Percentiles rank a stretch among this genome's conserved stretches.
Conservation (phyloP, 495 filamentous ascomycete species). For the Penicillium coffeae region DNA sequence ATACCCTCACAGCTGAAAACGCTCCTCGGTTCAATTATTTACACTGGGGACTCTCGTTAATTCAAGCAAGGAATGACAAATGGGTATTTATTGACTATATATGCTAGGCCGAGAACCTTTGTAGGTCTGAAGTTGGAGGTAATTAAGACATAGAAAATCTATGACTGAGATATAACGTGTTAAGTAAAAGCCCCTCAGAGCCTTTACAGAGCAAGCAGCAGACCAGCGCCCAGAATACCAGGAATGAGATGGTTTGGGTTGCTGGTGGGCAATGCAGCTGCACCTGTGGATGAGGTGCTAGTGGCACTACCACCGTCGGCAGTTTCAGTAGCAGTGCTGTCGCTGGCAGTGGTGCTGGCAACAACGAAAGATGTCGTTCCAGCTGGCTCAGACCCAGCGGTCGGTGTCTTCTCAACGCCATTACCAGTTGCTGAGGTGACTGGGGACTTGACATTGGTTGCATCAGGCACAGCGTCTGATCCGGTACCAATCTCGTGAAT, state of each 20-base stretch:
- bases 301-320: constrained; percentile 3
- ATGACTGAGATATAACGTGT: too few species aligned
- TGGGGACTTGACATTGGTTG: constrained; percentile 24
- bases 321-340: constrained; percentile 1
- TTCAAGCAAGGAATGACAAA: too few species aligned
- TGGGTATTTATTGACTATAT: too few species aligned
- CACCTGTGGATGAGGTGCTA: constrained; percentile 11
- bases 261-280: constrained; percentile 18
- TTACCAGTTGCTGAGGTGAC: constrained; percentile 38
- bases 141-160: too few species aligned
- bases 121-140: too few species aligned
- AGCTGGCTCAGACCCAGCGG: neutral
- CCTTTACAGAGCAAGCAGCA: constrained; percentile 18
- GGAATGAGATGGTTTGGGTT: constrained; percentile 19
- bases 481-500: constrained; percentile 69
- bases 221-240: constrained; percentile 19
- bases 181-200: too few species aligned
- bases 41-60: too few species aligned
- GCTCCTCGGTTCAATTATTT: too few species aligned
- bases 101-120: too few species aligned
- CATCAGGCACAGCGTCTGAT: constrained; percentile 59
- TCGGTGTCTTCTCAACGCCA: neutral
- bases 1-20: too few species aligned
- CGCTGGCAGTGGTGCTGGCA: neutral
- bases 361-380: neutral